Evolutionary conservation across 179 eudicot genomes (phyloP), one percentile per base, ranked within the genome.

Genomic region (Patellifolia procumbens): DNA sequence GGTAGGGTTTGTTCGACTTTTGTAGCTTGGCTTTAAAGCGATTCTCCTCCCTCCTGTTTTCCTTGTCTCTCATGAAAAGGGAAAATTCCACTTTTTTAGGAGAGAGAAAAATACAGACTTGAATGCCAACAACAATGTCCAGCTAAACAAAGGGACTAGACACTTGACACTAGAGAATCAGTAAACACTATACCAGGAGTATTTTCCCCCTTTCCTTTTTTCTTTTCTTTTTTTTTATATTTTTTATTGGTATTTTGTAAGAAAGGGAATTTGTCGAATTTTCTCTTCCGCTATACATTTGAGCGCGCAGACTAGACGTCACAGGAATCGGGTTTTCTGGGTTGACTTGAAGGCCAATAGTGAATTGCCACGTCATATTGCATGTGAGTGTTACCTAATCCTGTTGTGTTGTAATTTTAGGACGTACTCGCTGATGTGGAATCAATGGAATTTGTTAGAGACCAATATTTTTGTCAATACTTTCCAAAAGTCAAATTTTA

Each of bases 1-100:
- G 70, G 17, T 74, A 67, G 78, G 82, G 75, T 78, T 73, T 55
- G 55, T 52, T 70, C 28, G 13, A 56, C 51, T 76, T 63, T 72
- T 72, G 12, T 61, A 76, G 88, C 96, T 89, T 89, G 85, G 70
- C 86, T 88, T 88, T 61, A 86, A 91, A 86, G 91, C 83, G 92
- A 91, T 77, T 75, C 73, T 75, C 58, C 51, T 22, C 56, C 13
- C 48, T 69, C 52, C 16, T 39, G 9, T 39, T 39, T 39, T 39
- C 45, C 9, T 10, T 39, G 45, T 3, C 9, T 8, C 35, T 70
- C 22, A 42, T 35, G 56, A 79, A 83, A 77, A 63, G 68, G 74
- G 67, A 64, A 73, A 53, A 17, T 65, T 73, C 76, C 73, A 65
- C 75, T 51, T 74, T 60, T 80, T 68, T 28, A 29, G 22, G 68